These are phyloP conservation scores for Strobilomyces echinocephalus DNA, from an alignment of 768 basidiomycete genomes.

Conservation along the genomic window DNA sequence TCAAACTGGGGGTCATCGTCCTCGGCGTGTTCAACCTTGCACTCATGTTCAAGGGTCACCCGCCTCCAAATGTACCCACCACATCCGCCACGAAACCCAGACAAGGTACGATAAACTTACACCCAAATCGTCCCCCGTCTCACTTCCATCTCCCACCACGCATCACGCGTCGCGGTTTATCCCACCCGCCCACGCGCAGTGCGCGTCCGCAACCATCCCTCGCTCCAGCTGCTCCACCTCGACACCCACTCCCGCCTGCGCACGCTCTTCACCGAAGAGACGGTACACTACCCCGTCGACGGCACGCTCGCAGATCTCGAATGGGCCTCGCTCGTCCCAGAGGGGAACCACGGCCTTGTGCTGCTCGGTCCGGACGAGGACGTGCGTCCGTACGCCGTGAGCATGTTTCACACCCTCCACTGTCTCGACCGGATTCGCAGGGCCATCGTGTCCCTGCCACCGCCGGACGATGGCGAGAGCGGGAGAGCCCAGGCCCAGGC, in stretches of 20 bases:
- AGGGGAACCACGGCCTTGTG: conserved; percentile 17
- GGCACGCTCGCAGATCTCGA: conserved; percentile 23
- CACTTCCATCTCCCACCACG: background rate
- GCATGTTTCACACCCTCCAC: conserved; percentile 39
- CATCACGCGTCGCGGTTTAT: background rate
- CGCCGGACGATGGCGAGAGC: background rate
- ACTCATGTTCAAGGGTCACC: conserved; percentile 2
- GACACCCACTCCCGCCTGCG: conserved; percentile 1
- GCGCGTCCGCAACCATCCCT: conserved; percentile 6
- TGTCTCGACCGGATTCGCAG: conserved; percentile 37
- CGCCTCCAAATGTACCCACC: background rate
- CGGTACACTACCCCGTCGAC: conserved; percentile 20
- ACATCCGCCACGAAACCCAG: conserved; percentile 5
- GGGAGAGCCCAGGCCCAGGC: background rate
- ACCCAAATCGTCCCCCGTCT: background rate
- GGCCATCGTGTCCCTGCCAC: conserved; percentile 11
- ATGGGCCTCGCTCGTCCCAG: conserved; percentile 24
- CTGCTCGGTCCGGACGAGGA: conserved; percentile 10
- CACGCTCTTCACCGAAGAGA: conserved; percentile 22
- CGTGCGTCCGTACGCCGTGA: conserved; percentile 30
- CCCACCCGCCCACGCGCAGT: conserved; percentile 4
- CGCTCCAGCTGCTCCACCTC: conserved; percentile 15
- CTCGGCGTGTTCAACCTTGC: conserved; percentile 19
- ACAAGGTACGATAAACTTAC: conserved; percentile 6
- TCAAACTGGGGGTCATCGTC: conserved; percentile 18